Conservation (phyloP, 345 rosid species). For the Streptanthus diversifolius region DNA sequence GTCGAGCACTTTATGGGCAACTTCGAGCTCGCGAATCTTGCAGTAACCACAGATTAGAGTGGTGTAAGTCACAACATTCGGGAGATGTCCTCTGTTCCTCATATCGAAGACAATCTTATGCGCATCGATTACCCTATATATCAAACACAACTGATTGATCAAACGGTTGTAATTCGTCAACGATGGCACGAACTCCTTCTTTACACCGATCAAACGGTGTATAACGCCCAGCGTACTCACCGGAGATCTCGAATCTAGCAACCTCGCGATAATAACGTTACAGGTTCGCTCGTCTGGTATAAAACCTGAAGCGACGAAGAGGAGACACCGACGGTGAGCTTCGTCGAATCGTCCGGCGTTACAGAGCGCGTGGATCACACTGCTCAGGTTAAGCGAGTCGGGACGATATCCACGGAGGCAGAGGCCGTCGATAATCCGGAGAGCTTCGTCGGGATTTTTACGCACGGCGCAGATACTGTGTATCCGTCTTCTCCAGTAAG, state of each 20-base stretch:
- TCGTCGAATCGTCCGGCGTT: conserved; percentile 53
- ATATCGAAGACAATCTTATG: conserved; percentile 57
- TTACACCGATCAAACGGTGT: conserved; percentile 41
- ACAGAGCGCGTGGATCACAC: conserved; percentile 72
- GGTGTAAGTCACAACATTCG: conserved; percentile 67
- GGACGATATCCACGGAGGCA: conserved; percentile 54
- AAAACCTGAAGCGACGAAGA: conserved; percentile 43
- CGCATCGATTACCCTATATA: conserved; percentile 42
- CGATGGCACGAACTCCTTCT: conserved; percentile 64
- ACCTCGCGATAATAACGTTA: conserved; percentile 61
- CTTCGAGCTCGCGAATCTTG: conserved; percentile 32
- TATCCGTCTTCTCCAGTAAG: conserved; percentile 57
- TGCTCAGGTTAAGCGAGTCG: conserved; percentile 57
- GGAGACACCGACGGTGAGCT: conserved; percentile 55
- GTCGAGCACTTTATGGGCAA: conserved; percentile 61
- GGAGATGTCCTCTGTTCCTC: conserved; percentile 56
- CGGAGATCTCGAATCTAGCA: conserved; percentile 59
- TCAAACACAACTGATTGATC: conserved; percentile 59
- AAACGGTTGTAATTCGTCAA: conserved; percentile 70
- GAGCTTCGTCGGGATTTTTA: conserved; percentile 49
- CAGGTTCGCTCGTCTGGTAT: conserved; percentile 73
- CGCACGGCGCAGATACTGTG: conserved; percentile 49
- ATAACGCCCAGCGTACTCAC: conserved; percentile 42
- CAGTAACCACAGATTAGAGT: conserved; percentile 62
- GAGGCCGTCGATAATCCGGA: conserved; percentile 44